Evolutionary conservation across 2,329 filamentous ascomycete species (phyloP), one percentile per base, ranked within the genome.

Genomic region (Hymenoscyphus occultus): DNA sequence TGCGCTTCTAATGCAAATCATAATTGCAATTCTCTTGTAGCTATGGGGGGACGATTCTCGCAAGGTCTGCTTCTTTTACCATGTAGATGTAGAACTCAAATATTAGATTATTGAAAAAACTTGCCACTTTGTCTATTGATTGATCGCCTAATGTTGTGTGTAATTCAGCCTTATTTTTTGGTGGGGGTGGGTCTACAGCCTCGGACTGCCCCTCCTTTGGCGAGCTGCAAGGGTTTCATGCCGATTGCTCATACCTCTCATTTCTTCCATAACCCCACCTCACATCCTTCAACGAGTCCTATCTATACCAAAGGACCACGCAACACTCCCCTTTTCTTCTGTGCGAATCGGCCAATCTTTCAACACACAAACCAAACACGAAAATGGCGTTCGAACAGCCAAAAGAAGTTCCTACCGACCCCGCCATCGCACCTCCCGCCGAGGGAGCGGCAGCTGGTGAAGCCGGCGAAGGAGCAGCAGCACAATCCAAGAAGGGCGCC

Each of bases 401-500:
- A 42, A 68, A 67, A 64, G 68, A 68, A 64, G 54, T 64, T 35
- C 66, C 68, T 56, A 67, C 62, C 22, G 64, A 70, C 58, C 48
- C 48, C 48, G 48, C 48, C 48, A 31, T 54, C 19, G 48, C 48
- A 22, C 48, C 35, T 35, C 63, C 69, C 16, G 58, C 65, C 35
- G 59, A 56, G 45, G 54, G 62, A 19, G 58, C 62, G 16, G n/a
- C 58, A 4, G 31, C 64, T 5, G 60, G 60, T 9, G 62, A 35
- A 35, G 62, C 62, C 48, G 69, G 60, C 60, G 64, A 66, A 35
- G 66, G 64, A 48, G 66, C 65, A 12, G 63, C 54, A n/a, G 64
- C 64, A 64, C 61, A 64, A 54, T 92, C 89, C 67, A 93, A 96
- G 81, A 93, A 89, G 78, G 92, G 88, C 16, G 80, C 90, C 69